Percentiles rank a stretch among this genome's conserved stretches.
phyloP scores from a whole-genome alignment of 441 rosid species.

The Mallotus repandus region DNA sequence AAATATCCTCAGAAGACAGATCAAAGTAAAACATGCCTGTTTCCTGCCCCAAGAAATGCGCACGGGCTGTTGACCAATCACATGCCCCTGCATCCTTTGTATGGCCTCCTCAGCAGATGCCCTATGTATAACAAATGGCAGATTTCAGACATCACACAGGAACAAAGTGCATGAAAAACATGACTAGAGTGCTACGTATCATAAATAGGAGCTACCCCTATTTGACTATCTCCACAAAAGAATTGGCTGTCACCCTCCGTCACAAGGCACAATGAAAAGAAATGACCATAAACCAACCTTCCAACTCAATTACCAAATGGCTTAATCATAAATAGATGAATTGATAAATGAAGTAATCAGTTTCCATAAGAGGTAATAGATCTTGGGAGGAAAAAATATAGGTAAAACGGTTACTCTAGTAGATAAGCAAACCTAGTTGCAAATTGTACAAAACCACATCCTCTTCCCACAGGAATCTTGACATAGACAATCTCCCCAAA shows the following conservation, averaged over 20 bases:
- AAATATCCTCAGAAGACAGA: conserved; percentile 7
- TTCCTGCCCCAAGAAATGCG: conserved; percentile 90
- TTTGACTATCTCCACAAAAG: conserved; percentile 6
- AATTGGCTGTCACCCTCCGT: conserved; percentile 16
- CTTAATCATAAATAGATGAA: neutral
- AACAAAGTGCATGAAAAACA: conserved; percentile 1
- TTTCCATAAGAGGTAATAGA: too few species aligned
- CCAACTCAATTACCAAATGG: conserved; percentile 7
- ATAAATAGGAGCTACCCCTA: conserved; percentile 5
- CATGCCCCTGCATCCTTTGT: conserved; percentile 80
- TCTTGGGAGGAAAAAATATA: too few species aligned
- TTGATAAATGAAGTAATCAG: neutral
- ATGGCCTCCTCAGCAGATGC: conserved; percentile 90
- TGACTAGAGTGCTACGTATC: neutral
- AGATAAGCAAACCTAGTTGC: conserved; percentile 49
- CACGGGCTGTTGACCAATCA: conserved; percentile 89
- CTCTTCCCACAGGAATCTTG: conserved; percentile 81
- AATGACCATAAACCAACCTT: neutral
- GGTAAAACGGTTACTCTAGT: neutral
- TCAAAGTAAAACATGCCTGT: conserved; percentile 48
- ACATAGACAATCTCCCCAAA: conserved; percentile 73
- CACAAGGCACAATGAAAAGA: neutral
- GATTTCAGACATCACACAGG: conserved; percentile 13
- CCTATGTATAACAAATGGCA: conserved; percentile 33
- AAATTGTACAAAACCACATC: conserved; percentile 86